Percentiles rank a stretch among this genome's conserved stretches.
Conservation (phyloP, 2,329 filamentous ascomycete genomes). For the Aureobasidium sp. region DNA sequence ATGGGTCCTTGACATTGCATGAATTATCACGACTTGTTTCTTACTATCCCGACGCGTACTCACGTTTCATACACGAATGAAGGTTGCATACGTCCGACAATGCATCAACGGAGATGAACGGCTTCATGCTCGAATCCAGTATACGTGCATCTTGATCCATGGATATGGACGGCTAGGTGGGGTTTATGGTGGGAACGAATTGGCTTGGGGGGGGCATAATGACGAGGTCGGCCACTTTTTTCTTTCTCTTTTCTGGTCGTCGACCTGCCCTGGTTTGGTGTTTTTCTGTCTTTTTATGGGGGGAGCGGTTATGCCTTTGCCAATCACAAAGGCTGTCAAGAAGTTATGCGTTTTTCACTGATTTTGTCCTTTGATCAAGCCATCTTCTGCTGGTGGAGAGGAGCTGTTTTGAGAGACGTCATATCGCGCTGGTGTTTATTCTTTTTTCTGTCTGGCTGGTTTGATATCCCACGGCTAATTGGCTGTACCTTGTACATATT, state of each 20-base stretch:
- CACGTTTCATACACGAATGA: conserved; percentile 1
- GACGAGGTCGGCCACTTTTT: conserved; percentile 1
- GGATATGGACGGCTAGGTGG: conserved; percentile 3
- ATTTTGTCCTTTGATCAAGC: background rate
- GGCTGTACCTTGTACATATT: conserved; percentile 4
- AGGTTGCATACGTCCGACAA: conserved; percentile 5
- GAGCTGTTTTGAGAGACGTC: background rate
- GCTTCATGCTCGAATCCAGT: background rate
- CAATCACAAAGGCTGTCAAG: conserved; percentile 4
- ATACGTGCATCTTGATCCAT: conserved; percentile 10
- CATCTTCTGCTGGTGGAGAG: background rate
- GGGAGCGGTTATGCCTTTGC: background rate
- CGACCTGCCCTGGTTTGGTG: conserved; percentile 10
- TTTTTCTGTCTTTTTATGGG: background rate
- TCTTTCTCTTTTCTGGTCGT: background rate
- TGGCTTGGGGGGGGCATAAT: conserved; percentile 4
- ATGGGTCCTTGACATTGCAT: conserved; percentile 5
- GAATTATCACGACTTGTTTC: conserved; percentile 11
- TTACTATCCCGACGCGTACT: conserved; percentile 4
- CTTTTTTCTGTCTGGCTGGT: background rate
- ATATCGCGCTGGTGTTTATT: background rate
- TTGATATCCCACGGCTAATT: conserved; percentile 3
- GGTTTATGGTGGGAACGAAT: background rate
- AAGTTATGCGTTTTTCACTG: background rate
- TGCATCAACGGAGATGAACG: background rate